Evolutionary conservation across 2,329 filamentous ascomycete species (phyloP), one percentile per base, ranked within the genome.

Genomic region (Arthrinium puccinioides): DNA sequence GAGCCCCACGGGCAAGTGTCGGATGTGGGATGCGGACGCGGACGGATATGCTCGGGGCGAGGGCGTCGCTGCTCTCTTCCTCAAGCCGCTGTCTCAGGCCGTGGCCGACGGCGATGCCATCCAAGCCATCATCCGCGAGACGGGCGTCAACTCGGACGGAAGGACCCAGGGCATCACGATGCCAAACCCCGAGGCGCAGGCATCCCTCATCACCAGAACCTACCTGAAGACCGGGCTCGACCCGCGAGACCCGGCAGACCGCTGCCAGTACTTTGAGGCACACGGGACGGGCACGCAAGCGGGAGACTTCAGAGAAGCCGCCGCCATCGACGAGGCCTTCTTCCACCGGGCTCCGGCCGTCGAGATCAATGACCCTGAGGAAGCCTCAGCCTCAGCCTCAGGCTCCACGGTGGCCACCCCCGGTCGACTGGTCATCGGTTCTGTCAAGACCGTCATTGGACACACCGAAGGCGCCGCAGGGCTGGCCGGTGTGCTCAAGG

Each of bases 41-140:
- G 63, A 75, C 40, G 76, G 76, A 1, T 80, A 79, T 44, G 72
- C 65, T 1, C 63, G 74, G n/a, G 75, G 73, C 11, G 75, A 79
- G 46, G 76, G 74, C 3, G 51, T 69, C 10, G 69, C 61, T 0
- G 61, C 66, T 7, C 29, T 79, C 3, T 51, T 77, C 5, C 48
- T 79, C 14, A 79, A 79, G 52, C 62, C 61, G 0, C 53, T 69
- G 18, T 65, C 62, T 21, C 62, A 61, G 25, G 76, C 76, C 1
- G 41, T 79, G 7, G 55, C 56, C 4, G 72, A 74, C 33, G 69
- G 70, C 4, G 65, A 69, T 36, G 33, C 41, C 1, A 69, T 74
- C 27, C 53, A 64, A 23, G 64, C 60, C 15, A 49, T 74, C 32
- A 64, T 76, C 31, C 63, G 70, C 5, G 66, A 66, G 29, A 69